These are phyloP conservation scores for Colletotrichum tropicale DNA, from an alignment of 2,329 filamentous ascomycete genomes.

Conservation along the genomic window DNA sequence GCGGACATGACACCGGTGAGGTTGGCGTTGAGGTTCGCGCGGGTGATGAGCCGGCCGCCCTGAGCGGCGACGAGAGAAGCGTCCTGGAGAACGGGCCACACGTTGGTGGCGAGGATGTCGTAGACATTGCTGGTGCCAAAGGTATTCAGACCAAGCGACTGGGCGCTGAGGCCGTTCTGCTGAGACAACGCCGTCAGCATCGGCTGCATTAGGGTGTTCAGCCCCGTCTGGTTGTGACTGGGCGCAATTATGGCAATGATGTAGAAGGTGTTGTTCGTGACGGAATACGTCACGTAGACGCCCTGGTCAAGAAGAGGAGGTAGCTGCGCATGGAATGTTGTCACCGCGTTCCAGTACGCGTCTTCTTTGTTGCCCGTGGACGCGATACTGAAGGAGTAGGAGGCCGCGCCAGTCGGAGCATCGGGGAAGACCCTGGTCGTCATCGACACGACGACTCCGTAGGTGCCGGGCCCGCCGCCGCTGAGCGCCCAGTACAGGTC, in stretches of 20 bases:
- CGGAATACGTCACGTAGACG: background rate
- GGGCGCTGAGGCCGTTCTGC: background rate
- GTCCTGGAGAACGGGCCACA: background rate
- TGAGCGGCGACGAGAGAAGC: background rate
- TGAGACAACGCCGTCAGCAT: background rate
- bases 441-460: conserved; percentile 55
- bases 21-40: background rate
- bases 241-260: background rate
- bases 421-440: conserved; percentile 32
- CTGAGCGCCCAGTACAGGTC: conserved; percentile 62
- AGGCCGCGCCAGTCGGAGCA: conserved; percentile 25
- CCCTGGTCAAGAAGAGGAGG: conserved; percentile 1
- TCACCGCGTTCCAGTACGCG: background rate
- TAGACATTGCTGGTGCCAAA: background rate
- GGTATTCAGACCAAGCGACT: background rate
- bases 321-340: background rate
- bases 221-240: background rate
- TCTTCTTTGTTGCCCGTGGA: background rate
- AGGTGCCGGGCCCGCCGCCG: conserved; percentile 57
- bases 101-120: background rate
- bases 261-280: background rate
- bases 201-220: background rate
- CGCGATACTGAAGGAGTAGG: conserved; percentile 25
- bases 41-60: background rate
- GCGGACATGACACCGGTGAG: background rate